phyloP scores from a whole-genome alignment of 176 grass and related monocot genomes.

The Saccharum officinarum region DNA sequence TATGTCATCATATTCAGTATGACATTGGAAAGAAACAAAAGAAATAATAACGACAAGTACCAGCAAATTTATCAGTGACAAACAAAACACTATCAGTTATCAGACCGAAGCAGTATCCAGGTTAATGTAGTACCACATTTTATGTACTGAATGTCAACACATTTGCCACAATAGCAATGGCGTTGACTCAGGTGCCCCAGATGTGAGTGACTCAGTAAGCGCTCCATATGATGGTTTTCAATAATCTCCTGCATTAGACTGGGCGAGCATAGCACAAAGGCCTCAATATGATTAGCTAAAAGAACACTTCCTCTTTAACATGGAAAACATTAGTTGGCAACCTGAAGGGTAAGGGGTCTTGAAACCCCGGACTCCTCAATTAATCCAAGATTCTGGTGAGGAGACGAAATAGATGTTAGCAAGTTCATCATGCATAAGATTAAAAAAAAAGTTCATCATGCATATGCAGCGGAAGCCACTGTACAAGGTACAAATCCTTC shows the following conservation, averaged over 20 bases:
- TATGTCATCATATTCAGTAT: not conserved
- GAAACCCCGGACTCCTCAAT: constrained; percentile 49
- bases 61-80: not conserved
- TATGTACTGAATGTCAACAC: not conserved
- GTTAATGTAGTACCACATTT: not conserved
- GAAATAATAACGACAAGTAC: not conserved
- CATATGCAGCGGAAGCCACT: too few species aligned
- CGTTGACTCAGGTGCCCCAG: not conserved
- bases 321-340: too few species aligned
- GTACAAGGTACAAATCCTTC: too few species aligned
- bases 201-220: not conserved
- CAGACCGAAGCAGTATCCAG: not conserved
- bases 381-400: constrained; percentile 50
- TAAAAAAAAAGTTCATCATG: not conserved
- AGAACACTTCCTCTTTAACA: too few species aligned
- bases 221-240: too few species aligned
- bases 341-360: constrained; percentile 49
- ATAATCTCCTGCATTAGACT: too few species aligned
- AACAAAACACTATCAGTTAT: not conserved
- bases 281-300: too few species aligned
- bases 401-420: not conserved
- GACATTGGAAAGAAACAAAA: not conserved
- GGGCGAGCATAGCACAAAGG: too few species aligned
- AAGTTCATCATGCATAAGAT: not conserved
- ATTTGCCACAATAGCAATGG: not conserved